Evolutionary conservation across 257 asterid species (phyloP).

Genomic region (Striga asiatica): DNA sequence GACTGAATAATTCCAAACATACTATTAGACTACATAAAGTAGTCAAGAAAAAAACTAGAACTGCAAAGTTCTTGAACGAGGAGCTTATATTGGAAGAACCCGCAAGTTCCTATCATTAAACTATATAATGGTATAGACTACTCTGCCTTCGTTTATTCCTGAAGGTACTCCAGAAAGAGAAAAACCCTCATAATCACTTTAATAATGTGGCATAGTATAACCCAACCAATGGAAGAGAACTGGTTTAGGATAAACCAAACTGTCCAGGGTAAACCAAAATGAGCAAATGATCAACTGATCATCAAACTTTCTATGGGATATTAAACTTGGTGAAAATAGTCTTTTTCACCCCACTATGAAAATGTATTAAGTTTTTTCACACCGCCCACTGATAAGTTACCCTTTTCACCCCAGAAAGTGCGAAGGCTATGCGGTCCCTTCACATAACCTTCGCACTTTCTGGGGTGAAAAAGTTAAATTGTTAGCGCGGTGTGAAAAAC

Average conservation of each 20-base stretch:
- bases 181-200: not conserved
- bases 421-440: too few relatives aligned
- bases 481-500: too few relatives aligned
- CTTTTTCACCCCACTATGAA: too few relatives aligned
- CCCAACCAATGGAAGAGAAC: not conserved
- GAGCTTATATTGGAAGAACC: not conserved
- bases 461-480: too few relatives aligned
- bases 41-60: not conserved
- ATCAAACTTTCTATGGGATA: not conserved
- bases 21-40: constrained; percentile 10
- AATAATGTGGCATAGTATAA: not conserved
- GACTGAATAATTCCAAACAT: constrained; percentile 45
- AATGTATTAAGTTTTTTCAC: too few relatives aligned
- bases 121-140: not conserved
- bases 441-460: too few relatives aligned
- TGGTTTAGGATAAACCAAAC: not conserved
- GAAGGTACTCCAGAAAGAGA: not conserved
- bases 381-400: too few relatives aligned
- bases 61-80: not conserved
- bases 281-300: not conserved
- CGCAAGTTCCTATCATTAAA: not conserved
- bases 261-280: not conserved
- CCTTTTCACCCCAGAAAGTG: too few relatives aligned
- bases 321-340: too few relatives aligned
- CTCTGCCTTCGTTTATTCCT: not conserved